Evolutionary conservation across 768 basidiomycete species (phyloP).

Genomic region (Austroboletus eburneus): DNA sequence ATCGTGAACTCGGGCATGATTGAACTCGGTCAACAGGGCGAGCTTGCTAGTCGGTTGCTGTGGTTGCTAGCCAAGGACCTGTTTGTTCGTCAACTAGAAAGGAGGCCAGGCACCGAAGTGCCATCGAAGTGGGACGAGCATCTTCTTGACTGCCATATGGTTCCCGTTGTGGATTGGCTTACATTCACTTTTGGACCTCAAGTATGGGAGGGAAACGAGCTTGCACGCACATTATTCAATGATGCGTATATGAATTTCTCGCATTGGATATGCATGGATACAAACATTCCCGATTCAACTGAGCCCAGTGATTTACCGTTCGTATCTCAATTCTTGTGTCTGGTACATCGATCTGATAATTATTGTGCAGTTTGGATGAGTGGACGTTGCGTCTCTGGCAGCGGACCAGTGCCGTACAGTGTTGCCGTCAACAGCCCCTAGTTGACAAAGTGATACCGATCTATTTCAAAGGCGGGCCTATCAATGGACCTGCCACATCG

Average conservation of each 20-base stretch:
- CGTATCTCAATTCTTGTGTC: neutral
- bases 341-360: neutral
- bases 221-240: neutral
- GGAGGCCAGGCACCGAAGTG: neutral
- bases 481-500: neutral
- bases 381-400: constrained; percentile 7
- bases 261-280: constrained; percentile 2
- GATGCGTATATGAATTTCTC: constrained; percentile 5
- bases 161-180: neutral
- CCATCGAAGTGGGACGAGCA: neutral
- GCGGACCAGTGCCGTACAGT: constrained; percentile 8
- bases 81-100: neutral
- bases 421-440: constrained; percentile 1
- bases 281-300: neutral
- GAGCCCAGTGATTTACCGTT: neutral
- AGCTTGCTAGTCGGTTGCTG: constrained; percentile 1
- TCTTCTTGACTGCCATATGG: constrained; percentile 3
- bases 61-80: constrained; percentile 5
- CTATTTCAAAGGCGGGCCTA: constrained; percentile 5
- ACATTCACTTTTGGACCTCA: constrained; percentile 1
- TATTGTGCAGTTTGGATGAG: neutral
- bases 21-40: neutral
- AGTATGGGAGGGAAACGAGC: neutral
- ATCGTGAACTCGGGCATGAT: neutral
- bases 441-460: constrained; percentile 10